phyloP scores from a whole-genome alignment of 768 basidiomycete genomes.

The Ephemerocybe angulata region DNA sequence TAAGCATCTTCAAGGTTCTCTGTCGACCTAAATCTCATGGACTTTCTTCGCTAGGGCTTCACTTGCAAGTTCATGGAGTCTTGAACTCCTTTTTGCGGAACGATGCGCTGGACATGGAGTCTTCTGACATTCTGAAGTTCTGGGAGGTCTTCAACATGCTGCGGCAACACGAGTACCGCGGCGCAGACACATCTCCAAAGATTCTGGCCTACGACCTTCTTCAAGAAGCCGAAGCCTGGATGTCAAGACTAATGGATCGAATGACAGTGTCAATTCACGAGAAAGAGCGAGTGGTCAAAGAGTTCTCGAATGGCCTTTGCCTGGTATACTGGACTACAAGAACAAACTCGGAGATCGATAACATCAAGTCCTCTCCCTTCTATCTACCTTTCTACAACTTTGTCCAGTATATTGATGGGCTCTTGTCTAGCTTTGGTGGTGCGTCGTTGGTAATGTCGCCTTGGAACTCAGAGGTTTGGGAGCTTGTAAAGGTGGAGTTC shows the following conservation, averaged over 20 bases:
- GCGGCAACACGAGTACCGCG: constrained; percentile 1
- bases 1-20: background rate
- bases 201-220: constrained; percentile 1
- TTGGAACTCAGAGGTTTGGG: background rate
- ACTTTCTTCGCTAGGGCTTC: background rate
- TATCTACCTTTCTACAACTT: background rate
- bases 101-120: background rate
- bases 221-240: background rate
- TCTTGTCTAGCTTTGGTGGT: background rate
- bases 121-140: background rate
- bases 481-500: background rate
- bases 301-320: background rate
- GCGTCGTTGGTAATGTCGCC: background rate
- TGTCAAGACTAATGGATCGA: background rate
- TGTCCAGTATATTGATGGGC: background rate
- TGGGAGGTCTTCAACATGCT: background rate
- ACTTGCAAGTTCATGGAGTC: background rate
- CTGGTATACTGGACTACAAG: background rate
- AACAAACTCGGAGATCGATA: background rate
- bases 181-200: background rate
- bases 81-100: background rate
- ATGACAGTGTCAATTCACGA: background rate
- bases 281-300: background rate
- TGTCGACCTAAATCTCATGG: background rate
- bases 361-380: background rate